Conservation (phyloP, 2,329 filamentous ascomycete genomes). For the Annulohypoxylon truncatum region DNA sequence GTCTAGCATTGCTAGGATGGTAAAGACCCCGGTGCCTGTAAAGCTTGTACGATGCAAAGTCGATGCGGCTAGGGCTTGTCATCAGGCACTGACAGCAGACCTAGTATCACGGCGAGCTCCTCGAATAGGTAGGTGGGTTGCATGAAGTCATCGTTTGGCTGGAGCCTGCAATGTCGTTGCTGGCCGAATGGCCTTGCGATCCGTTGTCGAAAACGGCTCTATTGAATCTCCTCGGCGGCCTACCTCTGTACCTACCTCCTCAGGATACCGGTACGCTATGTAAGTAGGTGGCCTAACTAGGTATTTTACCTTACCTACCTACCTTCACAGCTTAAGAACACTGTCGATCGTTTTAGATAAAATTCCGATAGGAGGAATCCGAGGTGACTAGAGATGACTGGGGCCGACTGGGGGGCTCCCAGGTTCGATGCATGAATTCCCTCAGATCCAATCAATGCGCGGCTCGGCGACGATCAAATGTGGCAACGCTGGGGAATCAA, state of each 20-base stretch:
- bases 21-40: background rate
- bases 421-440: constrained; percentile 20
- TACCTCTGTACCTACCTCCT: constrained; percentile 12
- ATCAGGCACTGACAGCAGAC: constrained; percentile 4
- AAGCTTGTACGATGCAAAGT: constrained; percentile 1
- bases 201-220: constrained; percentile 7
- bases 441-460: constrained; percentile 30
- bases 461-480: constrained; percentile 17
- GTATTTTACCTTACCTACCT: constrained; percentile 12
- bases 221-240: background rate
- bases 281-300: constrained; percentile 2
- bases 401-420: background rate
- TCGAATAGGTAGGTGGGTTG: constrained; percentile 26
- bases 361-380: constrained; percentile 25
- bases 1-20: background rate
- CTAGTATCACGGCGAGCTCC: background rate
- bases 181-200: constrained; percentile 21
- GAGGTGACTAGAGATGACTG: constrained; percentile 18
- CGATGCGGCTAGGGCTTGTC: constrained; percentile 7
- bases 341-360: constrained; percentile 28
- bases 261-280: constrained; percentile 24
- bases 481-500: constrained; percentile 26
- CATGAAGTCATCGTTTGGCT: constrained; percentile 15
- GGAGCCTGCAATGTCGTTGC: constrained; percentile 6
- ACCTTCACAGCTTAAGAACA: constrained; percentile 9